Conservation (phyloP, 169 alveolate species). For the Cyclospora cayetanensis region DNA sequence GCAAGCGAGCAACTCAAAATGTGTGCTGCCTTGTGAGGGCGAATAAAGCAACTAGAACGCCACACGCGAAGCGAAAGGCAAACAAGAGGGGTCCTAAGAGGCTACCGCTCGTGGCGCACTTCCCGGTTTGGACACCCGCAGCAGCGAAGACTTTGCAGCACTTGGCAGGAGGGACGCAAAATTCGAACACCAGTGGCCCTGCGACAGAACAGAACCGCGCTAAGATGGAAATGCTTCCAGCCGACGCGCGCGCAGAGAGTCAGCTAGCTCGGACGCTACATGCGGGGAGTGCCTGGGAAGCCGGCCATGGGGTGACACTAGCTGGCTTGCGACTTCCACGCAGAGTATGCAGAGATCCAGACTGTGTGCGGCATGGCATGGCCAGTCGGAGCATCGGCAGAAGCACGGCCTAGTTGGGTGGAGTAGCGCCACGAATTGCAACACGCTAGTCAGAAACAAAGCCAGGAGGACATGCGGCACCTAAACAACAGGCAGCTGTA, state of each 20-base stretch:
- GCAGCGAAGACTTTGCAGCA: slow-evolving; percentile 21
- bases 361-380: too few species aligned
- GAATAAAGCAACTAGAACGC: too few species aligned
- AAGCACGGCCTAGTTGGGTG: too few species aligned
- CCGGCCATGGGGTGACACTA: neutral
- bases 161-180: slow-evolving; percentile 40
- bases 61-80: too few species aligned
- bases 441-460: too few species aligned
- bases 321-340: neutral
- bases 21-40: too few species aligned
- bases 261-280: neutral
- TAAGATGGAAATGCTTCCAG: neutral
- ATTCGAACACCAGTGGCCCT: slow-evolving; percentile 56
- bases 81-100: neutral
- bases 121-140: neutral
- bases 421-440: too few species aligned
- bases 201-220: neutral
- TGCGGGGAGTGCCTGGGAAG: neutral
- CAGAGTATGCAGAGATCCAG: neutral
- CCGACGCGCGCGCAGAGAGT: neutral
- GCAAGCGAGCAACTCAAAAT: neutral
- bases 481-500: too few species aligned
- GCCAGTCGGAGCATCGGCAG: too few species aligned
- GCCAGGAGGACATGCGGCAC: too few species aligned
- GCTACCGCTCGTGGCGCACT: neutral